These are phyloP conservation scores for Pseudogymnoascus sp. DNA, from an alignment of 2,329 filamentous ascomycete genomes.

Conservation along the genomic window DNA sequence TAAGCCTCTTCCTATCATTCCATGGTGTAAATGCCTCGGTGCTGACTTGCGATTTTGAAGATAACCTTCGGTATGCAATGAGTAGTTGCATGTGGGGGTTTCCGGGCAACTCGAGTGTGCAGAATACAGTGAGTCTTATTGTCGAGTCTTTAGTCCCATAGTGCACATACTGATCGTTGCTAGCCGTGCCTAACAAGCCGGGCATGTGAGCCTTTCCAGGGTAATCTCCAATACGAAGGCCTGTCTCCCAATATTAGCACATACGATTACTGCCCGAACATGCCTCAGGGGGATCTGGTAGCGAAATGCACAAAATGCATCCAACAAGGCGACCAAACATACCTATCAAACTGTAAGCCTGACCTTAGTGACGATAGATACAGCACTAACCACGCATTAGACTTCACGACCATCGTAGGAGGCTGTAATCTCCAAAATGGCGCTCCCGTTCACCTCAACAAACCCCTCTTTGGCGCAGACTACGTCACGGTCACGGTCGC, in stretches of 20 bases:
- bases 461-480: background rate
- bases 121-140: slow-evolving; percentile 40
- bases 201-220: slow-evolving; percentile 44
- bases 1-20: slow-evolving; percentile 31
- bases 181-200: slow-evolving; percentile 32
- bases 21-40: background rate
- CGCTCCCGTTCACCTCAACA: background rate
- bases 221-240: slow-evolving; percentile 43
- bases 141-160: background rate
- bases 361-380: background rate
- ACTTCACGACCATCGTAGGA: background rate
- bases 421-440: background rate
- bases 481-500: background rate
- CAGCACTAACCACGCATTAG: background rate
- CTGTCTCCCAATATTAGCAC: slow-evolving; percentile 38
- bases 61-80: slow-evolving; percentile 51
- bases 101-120: slow-evolving; percentile 38
- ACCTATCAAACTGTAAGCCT: slow-evolving; percentile 6
- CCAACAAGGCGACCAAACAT: slow-evolving; percentile 33
- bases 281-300: slow-evolving; percentile 24
- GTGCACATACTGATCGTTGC: background rate
- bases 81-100: slow-evolving; percentile 49
- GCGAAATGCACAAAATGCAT: slow-evolving; percentile 26
- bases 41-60: slow-evolving; percentile 28
- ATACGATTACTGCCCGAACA: slow-evolving; percentile 49